These are phyloP conservation scores for Zoysia japonica DNA, from an alignment of 176 grass and related monocot genomes.

Conservation along the genomic window DNA sequence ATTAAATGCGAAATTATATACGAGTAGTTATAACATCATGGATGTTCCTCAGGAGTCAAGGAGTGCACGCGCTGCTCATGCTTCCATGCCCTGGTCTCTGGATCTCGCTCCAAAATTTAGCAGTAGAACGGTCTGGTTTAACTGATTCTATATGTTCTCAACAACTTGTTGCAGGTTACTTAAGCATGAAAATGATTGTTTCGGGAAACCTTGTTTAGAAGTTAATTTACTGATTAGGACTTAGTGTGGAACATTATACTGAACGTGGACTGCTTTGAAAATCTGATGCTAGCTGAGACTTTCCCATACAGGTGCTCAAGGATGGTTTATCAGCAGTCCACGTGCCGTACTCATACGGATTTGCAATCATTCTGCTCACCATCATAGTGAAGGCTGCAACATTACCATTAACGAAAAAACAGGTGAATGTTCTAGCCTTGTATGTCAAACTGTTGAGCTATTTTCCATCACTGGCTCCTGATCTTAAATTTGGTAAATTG, in stretches of 20 bases:
- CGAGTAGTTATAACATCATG: background rate
- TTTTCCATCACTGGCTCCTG: background rate
- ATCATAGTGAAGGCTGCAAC: conserved; percentile 80
- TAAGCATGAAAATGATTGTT: no score
- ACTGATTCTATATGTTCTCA: background rate
- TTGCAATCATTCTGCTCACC: conserved; percentile 95
- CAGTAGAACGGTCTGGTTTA: background rate
- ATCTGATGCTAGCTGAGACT: conserved; percentile 9
- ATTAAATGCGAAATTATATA: background rate
- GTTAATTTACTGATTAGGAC: background rate
- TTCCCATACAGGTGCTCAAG: conserved; percentile 66
- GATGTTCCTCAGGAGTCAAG: background rate
- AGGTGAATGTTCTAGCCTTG: conserved; percentile 48
- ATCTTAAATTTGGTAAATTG: background rate
- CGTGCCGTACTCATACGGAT: conserved; percentile 81
- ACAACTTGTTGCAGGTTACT: background rate
- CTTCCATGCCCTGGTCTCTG: background rate
- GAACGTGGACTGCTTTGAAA: background rate
- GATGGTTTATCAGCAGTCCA: conserved; percentile 80
- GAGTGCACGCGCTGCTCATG: background rate
- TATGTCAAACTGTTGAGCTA: background rate
- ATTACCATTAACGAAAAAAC: conserved; percentile 75
- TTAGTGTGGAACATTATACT: background rate
- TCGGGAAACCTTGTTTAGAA: background rate
- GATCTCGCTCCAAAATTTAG: background rate